Percentiles rank a stretch among this genome's conserved stretches.
phyloP scores from a whole-genome alignment of 257 asterid genomes.

The Salvia hispanica region DNA sequence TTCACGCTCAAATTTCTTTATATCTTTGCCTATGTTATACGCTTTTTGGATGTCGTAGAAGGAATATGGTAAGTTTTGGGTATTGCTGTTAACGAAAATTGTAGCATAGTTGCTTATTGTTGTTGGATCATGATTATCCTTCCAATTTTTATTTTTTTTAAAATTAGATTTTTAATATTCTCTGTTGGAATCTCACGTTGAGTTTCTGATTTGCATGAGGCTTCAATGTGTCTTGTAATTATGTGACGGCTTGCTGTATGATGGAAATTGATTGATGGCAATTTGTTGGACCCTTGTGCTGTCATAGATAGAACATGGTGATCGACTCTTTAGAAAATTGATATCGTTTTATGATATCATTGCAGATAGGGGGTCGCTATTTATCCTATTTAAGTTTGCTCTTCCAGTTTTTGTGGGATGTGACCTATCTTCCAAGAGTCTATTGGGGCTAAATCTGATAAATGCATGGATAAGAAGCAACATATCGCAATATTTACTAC shows the following conservation, averaged over 20 bases:
- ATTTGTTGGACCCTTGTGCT: slow-evolving; percentile 11
- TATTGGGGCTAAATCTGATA: slow-evolving; percentile 34
- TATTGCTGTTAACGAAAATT: slow-evolving; percentile 9
- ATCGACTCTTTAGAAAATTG: slow-evolving; percentile 13
- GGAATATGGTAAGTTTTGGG: background rate
- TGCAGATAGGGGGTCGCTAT: slow-evolving; percentile 32
- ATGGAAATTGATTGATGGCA: slow-evolving; percentile 2
- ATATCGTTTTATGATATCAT: slow-evolving; percentile 23
- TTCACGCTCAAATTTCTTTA: background rate
- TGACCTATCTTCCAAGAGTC: slow-evolving; percentile 26
- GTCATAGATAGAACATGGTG: slow-evolving; percentile 17
- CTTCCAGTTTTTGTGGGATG: slow-evolving; percentile 17
- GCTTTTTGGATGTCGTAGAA: background rate
- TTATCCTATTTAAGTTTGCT: slow-evolving; percentile 28
- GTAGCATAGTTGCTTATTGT: background rate
- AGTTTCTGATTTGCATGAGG: slow-evolving; percentile 21
- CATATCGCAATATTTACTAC: too few relatives aligned
- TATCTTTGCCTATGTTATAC: background rate
- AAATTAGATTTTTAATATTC: background rate
- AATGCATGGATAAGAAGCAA: slow-evolving; percentile 51
- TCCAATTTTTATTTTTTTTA: too few relatives aligned
- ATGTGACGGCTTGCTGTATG: too few relatives aligned
- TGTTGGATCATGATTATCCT: slow-evolving; percentile 11
- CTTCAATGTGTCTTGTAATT: slow-evolving; percentile 4
- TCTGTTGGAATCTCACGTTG: background rate